Conservation (phyloP, 139 green algal genomes). For the Picochlorum costavermella region DNA sequence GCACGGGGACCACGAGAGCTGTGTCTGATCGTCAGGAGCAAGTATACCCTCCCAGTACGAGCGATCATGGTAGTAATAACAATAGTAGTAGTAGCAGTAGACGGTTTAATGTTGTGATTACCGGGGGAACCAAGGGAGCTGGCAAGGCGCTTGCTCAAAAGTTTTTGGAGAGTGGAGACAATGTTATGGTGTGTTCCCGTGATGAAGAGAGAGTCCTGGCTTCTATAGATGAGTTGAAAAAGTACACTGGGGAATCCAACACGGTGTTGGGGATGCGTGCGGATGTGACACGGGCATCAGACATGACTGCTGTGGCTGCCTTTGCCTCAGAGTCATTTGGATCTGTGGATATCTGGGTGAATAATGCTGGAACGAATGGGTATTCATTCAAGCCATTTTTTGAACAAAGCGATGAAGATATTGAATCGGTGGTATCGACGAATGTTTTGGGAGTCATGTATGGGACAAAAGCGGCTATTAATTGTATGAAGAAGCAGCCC, state of each 20-base stretch:
- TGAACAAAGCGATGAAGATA: constrained; percentile 53
- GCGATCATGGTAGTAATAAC: background rate
- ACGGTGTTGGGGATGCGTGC: constrained; percentile 39
- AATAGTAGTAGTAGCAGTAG: background rate
- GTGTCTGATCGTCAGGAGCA: too few relatives aligned
- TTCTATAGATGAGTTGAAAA: constrained; percentile 44
- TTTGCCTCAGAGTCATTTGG: constrained; percentile 40
- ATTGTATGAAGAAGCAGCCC: constrained; percentile 70
- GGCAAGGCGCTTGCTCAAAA: constrained; percentile 67
- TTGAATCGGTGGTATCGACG: constrained; percentile 76
- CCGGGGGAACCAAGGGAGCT: constrained; percentile 53
- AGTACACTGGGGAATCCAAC: background rate
- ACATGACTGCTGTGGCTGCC: constrained; percentile 58
- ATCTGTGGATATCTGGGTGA: constrained; percentile 45
- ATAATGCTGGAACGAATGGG: constrained; percentile 75
- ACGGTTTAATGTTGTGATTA: constrained; percentile 46
- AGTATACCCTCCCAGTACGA: too few relatives aligned
- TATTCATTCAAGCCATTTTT: constrained; percentile 73
- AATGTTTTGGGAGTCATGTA: constrained; percentile 90
- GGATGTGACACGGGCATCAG: constrained; percentile 46
- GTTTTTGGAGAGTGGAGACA: constrained; percentile 57
- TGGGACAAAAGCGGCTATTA: constrained; percentile 80
- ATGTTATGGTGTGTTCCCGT: constrained; percentile 67
- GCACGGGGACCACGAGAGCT: too few relatives aligned
- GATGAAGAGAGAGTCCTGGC: constrained; percentile 34